These are phyloP conservation scores for Phalaenopsis hybrid DNA, from an alignment of 116 monocot genomes.

Conservation along the genomic window DNA sequence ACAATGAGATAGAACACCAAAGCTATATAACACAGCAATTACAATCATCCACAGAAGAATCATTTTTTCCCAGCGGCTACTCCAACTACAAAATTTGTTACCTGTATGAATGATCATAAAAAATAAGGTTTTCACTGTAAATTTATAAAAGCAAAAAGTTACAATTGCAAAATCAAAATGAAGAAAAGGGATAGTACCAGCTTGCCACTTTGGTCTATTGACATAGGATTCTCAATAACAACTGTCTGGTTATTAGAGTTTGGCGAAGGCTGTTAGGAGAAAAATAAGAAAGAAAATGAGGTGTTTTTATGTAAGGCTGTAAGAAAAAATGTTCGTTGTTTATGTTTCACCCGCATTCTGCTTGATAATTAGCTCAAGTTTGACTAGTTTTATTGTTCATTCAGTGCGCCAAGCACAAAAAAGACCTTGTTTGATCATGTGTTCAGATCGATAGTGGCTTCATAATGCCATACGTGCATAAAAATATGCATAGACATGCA, in stretches of 20 bases:
- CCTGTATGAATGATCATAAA: slow-evolving; percentile 5
- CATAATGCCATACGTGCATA: too few species aligned
- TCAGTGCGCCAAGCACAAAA: too few species aligned
- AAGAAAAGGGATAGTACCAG: slow-evolving; percentile 9
- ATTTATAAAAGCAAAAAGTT: background rate
- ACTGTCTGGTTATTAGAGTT: slow-evolving; percentile 28
- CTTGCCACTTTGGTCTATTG: slow-evolving; percentile 17
- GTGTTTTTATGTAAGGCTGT: background rate
- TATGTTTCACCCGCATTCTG: too few species aligned
- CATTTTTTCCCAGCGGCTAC: slow-evolving; percentile 22
- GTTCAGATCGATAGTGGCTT: too few species aligned
- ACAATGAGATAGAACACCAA: background rate
- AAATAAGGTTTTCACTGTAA: background rate
- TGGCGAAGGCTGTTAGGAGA: slow-evolving; percentile 18
- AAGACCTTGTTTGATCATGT: too few species aligned
- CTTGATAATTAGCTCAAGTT: too few species aligned
- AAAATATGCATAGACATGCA: too few species aligned
- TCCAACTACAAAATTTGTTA: slow-evolving; percentile 25
- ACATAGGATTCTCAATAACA: slow-evolving; percentile 26
- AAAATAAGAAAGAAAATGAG: background rate
- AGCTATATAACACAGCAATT: background rate
- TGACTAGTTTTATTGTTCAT: too few species aligned
- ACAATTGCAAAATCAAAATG: background rate
- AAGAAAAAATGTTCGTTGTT: too few species aligned
- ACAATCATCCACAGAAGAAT: background rate